phyloP scores from a whole-genome alignment of 2,329 filamentous ascomycete species.

The Xylaria sp. region DNA sequence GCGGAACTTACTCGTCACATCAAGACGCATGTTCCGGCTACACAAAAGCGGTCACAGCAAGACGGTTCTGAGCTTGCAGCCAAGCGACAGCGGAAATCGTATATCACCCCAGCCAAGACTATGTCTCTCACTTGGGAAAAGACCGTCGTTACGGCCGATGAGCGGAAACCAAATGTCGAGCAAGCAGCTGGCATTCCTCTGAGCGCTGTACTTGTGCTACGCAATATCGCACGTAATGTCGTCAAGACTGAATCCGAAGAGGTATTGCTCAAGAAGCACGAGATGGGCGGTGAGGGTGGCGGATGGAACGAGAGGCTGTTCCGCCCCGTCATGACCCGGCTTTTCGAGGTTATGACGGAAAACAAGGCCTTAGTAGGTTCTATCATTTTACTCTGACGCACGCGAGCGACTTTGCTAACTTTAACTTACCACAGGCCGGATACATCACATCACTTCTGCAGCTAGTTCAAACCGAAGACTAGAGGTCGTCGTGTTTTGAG shows the following conservation, averaged over 20 bases:
- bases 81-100: constrained; percentile 54
- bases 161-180: constrained; percentile 66
- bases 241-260: constrained; percentile 70
- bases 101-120: constrained; percentile 67
- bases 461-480: constrained; percentile 40
- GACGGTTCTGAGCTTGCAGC: constrained; percentile 45
- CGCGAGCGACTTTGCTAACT: constrained; percentile 17
- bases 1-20: constrained; percentile 70
- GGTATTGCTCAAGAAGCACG: constrained; percentile 61
- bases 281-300: constrained; percentile 59
- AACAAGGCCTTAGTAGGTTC: constrained; percentile 69
- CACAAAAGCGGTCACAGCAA: constrained; percentile 47
- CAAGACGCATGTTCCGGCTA: constrained; percentile 72
- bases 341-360: constrained; percentile 77
- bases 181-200: constrained; percentile 83
- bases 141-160: constrained; percentile 66
- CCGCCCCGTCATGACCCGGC: constrained; percentile 69
- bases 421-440: constrained; percentile 24
- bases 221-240: constrained; percentile 79
- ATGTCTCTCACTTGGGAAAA: constrained; percentile 66
- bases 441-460: constrained; percentile 44
- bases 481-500: constrained; percentile 1
- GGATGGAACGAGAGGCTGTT: constrained; percentile 77
- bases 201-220: constrained; percentile 78
- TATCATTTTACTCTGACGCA: not conserved